Evolutionary conservation across 2,329 filamentous ascomycete genomes (phyloP), one percentile per base, ranked within the genome.

Genomic region (Penicillium sp.): DNA sequence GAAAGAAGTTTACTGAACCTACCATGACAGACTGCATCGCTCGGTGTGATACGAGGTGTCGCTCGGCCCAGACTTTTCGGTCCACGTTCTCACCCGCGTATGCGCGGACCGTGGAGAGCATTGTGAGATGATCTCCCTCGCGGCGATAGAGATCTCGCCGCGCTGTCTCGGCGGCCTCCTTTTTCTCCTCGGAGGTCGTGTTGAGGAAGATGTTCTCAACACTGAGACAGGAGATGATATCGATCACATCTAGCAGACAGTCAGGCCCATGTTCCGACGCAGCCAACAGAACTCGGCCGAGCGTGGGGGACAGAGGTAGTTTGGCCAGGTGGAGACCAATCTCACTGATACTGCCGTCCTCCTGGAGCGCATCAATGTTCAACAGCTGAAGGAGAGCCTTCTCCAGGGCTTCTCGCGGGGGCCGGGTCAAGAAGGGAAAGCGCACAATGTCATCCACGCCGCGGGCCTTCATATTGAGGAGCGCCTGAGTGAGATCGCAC

Each of bases 391-490:
- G 69, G 1, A 96, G 74, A 0, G 90, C 90, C 57, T 89, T 89
- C 58, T 91, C 83, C 43, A 96, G 80, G 0, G 87, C 79, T 54
- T 94, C 85, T 3, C 82, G 71, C 7, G 87, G 83, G 0, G 93
- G 93, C 0, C 80, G 78, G 47, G 95, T 90, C 65, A 97, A 83
- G 41, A 96, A 81, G 0, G 91, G 89, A 53, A 98, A 98, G 0
- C 77, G 74, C 18, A 90, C 74, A 2, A 95, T 80, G 62, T 97
- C 85, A 26, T 87, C 78, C 9, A 97, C 84, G 0, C 90, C 90
- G 46, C 90, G 81, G 0, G 91, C 90, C 67, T 95, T 96, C 86
- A 98, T 94, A 0, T 88, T 95, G 8, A 98, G 74, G 1, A 96
- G 77, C 0, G 91, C 87, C 32, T 89, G 85, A 18, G 90, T 81